phyloP scores from a whole-genome alignment of 1,284 basidiomycete species.

The Microbotryum scabiosae region DNA sequence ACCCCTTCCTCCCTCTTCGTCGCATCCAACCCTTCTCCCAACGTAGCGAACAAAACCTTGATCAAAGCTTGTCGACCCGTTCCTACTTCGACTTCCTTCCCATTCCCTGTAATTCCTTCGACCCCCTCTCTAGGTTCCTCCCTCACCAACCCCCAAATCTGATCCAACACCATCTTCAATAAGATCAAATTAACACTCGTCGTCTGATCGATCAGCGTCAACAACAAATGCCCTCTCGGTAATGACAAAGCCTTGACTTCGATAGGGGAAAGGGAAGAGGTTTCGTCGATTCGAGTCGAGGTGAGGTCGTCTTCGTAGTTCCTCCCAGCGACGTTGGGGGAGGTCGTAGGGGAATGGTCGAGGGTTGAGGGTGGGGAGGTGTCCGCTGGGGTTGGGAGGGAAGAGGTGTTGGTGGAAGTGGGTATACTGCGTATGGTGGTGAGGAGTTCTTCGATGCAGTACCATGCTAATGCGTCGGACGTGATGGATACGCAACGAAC shows the following conservation, averaged over 20 bases:
- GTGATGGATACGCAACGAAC: slow-evolving; percentile 16
- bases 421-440: slow-evolving; percentile 7
- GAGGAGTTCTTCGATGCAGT: slow-evolving; percentile 24
- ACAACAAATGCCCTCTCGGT: slow-evolving; percentile 25
- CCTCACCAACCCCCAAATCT: slow-evolving; percentile 15
- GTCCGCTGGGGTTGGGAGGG: neutral
- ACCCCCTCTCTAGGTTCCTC: slow-evolving; percentile 8
- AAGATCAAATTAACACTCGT: slow-evolving; percentile 23
- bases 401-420: neutral
- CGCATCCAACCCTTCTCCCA: slow-evolving; percentile 32
- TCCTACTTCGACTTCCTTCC: neutral
- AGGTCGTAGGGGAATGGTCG: neutral
- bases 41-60: slow-evolving; percentile 22
- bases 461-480: slow-evolving; percentile 27
- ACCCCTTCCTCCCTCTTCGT: slow-evolving; percentile 31
- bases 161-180: slow-evolving; percentile 14
- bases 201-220: slow-evolving; percentile 29
- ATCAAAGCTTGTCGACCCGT: slow-evolving; percentile 16
- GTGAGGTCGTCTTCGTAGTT: too few species aligned
- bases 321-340: neutral
- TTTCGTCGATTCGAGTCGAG: slow-evolving; percentile 4
- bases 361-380: neutral
- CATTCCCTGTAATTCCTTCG: neutral
- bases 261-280: neutral
- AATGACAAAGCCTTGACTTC: slow-evolving; percentile 17